A percentile compares a stretch with the other conserved stretches of the same genome.
Conservation (phyloP, 2,329 filamentous ascomycete genomes). For the Boeremia lycopersici region DNA sequence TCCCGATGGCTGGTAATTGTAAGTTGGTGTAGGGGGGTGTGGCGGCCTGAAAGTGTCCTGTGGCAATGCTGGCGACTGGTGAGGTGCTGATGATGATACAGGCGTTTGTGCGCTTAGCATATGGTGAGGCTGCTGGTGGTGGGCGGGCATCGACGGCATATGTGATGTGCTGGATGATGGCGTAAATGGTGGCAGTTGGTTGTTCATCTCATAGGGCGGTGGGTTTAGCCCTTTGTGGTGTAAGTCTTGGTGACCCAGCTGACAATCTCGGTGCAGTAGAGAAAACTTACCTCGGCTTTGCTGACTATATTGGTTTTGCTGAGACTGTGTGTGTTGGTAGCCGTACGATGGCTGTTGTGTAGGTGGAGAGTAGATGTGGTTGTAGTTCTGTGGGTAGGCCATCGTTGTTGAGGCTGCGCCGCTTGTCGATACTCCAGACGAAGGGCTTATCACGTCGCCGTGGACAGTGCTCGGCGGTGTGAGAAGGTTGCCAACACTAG, state of each 20-base stretch:
- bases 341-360: constrained; percentile 64
- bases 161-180: constrained; percentile 58
- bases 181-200: constrained; percentile 65
- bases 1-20: constrained; percentile 64
- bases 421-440: constrained; percentile 65
- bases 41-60: constrained; percentile 66
- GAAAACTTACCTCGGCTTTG: constrained; percentile 59
- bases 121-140: constrained; percentile 50
- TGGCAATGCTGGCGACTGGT: constrained; percentile 61
- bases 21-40: constrained; percentile 65
- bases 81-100: constrained; percentile 44
- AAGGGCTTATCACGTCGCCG: constrained; percentile 66
- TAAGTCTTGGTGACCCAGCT: constrained; percentile 61
- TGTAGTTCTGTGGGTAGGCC: constrained; percentile 62
- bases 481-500: constrained; percentile 66
- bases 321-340: constrained; percentile 50
- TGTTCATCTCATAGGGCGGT: constrained; percentile 70
- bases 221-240: constrained; percentile 69
- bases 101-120: constrained; percentile 56
- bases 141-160: constrained; percentile 53
- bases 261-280: constrained; percentile 57
- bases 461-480: constrained; percentile 66
- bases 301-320: constrained; percentile 41
- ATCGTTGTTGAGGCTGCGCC: constrained; percentile 63
- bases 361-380: constrained; percentile 65